Evolutionary conservation across 2,329 filamentous ascomycete genomes (phyloP), one percentile per base, ranked within the genome.

Genomic region (Talaromyces verruculosus): DNA sequence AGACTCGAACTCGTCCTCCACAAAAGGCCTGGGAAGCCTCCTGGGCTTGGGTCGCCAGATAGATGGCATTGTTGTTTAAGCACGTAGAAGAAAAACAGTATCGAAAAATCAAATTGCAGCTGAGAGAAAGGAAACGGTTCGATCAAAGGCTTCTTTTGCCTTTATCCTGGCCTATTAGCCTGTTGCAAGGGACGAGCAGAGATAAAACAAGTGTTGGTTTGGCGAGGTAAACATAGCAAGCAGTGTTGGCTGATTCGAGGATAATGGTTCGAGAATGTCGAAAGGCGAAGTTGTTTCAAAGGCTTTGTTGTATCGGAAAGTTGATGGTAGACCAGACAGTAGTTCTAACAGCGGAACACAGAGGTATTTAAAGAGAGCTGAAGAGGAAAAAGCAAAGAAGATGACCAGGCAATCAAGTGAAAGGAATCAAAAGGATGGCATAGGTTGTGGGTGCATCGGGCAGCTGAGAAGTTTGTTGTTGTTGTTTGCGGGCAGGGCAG

Each of bases 1-100:
- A 35, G 80, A 77, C 39, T 73, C 71, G n/a, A 71, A 68, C 69
- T 81, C 80, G 65, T 82, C 80, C 68, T 83, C 81, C 63, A 81
- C 81, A 61, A 69, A 77, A 30, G 81, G 80, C 64, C 75, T 75
- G 22, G 81, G 81, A 39, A 76, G 59, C 51, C 59, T 79, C 59
- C 70, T 73, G 51, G 72, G 70, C 67, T 73, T 71, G 64, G 73
- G 70, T 66, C 71, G 67, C 68, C 70, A 69, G 62, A 69, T 66
- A 41, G 69, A 67, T 72, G 75, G 74, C 33, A 66, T 66, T 39
- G 35, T 62, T 51, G 67, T 68, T 47, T 66, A 68, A 30, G 60
- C 17, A 47, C 60, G 57, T 55, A 45, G 55, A 28, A 51, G 30
- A 60, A 19, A 6, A 37, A 41, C 59, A 37, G 33, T 49, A 60